Evolutionary conservation across 2,329 filamentous ascomycete species (phyloP).

Genomic region (Sporothrix humicola): DNA sequence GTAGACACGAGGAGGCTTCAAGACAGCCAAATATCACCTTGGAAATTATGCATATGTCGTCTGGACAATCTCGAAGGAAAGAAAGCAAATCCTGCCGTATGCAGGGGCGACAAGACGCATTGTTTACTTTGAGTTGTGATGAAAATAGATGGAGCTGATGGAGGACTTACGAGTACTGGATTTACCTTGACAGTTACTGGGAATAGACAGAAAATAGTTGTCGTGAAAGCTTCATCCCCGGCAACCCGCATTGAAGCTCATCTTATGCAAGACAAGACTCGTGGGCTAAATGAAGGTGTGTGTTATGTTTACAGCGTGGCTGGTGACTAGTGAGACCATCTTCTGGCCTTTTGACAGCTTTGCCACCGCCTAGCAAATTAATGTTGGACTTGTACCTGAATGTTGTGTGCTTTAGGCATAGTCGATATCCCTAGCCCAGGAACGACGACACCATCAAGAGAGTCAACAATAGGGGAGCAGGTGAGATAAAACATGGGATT

Average conservation of each 20-base stretch:
- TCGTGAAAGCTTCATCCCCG: neutral
- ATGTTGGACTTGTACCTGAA: neutral
- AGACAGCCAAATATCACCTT: neutral
- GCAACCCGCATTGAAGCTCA: slow-evolving; percentile 4
- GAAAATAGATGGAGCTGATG: neutral
- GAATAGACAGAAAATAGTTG: neutral
- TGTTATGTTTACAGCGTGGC: neutral
- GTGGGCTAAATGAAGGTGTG: neutral
- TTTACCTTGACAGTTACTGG: neutral
- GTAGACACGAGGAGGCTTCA: neutral
- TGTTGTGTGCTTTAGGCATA: neutral
- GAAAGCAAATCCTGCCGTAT: neutral
- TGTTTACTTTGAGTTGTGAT: neutral
- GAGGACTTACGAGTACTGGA: slow-evolving; percentile 3
- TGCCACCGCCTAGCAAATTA: neutral
- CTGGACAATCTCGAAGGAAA: neutral
- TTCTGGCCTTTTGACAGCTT: slow-evolving; percentile 3
- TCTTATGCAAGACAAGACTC: slow-evolving; percentile 16
- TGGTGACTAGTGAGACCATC: neutral
- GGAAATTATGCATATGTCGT: neutral
- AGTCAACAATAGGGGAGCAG: neutral
- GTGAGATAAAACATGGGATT: neutral
- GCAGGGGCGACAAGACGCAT: slow-evolving; percentile 8
- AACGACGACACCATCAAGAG: neutral
- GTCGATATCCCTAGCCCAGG: neutral